A percentile compares a stretch with the other conserved stretches of the same genome.
Conservation (phyloP, 2,329 filamentous ascomycete species). For the Cladosporium austrohemisphaericum region DNA sequence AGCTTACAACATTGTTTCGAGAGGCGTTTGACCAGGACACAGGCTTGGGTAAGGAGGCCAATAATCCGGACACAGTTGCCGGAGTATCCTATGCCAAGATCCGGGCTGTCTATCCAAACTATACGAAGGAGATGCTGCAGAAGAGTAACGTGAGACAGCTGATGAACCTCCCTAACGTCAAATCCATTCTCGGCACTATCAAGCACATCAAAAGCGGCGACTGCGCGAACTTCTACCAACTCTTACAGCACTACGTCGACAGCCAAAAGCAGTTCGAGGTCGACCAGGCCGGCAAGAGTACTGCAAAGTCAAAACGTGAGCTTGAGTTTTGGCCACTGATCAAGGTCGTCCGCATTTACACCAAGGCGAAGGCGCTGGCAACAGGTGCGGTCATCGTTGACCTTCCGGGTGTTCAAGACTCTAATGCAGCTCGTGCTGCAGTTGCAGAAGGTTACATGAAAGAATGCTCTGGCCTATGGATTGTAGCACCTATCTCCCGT, state of each 20-base stretch:
- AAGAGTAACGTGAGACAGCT: constrained; percentile 40
- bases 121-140: constrained; percentile 39
- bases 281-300: constrained; percentile 31
- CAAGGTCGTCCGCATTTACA: constrained; percentile 52
- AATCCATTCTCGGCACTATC: constrained; percentile 46
- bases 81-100: constrained; percentile 51
- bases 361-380: constrained; percentile 48
- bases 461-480: constrained; percentile 57
- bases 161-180: constrained; percentile 39
- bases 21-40: constrained; percentile 47
- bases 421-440: constrained; percentile 56
- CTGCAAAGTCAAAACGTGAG: constrained; percentile 29
- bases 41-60: constrained; percentile 35
- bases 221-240: constrained; percentile 42
- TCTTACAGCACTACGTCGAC: constrained; percentile 52
- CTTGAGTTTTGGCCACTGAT: constrained; percentile 51
- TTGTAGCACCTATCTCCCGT: constrained; percentile 59
- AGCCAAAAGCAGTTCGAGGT: constrained; percentile 48
- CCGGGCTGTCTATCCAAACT: constrained; percentile 45
- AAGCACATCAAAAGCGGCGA: constrained; percentile 38
- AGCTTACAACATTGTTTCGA: constrained; percentile 47
- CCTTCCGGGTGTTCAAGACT: constrained; percentile 57
- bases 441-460: constrained; percentile 59
- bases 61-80: constrained; percentile 45
- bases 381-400: constrained; percentile 57